phyloP scores from a whole-genome alignment of 768 basidiomycete species.

The Udeniomyces megalosporus region DNA sequence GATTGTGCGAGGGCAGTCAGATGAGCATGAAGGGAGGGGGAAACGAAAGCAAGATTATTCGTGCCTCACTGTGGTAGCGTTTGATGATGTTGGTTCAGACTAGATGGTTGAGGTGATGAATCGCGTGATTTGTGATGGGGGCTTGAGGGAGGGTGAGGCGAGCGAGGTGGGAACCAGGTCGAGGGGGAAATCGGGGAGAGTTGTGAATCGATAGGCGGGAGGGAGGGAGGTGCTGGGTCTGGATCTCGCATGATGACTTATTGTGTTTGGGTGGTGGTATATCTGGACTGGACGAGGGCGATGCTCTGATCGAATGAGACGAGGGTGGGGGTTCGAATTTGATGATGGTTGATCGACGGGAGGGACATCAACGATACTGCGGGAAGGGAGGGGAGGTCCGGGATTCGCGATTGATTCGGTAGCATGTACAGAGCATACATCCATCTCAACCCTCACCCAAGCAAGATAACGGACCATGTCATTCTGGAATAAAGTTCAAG shows the following conservation, averaged over 20 bases:
- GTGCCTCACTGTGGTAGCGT: too few relatives aligned
- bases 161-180: not conserved
- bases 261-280: not conserved
- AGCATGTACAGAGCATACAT: not conserved
- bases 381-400: not conserved
- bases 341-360: not conserved
- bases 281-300: not conserved
- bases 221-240: not conserved
- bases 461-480: not conserved
- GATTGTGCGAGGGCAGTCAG: too few relatives aligned
- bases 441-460: not conserved
- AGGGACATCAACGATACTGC: not conserved
- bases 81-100: too few relatives aligned
- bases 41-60: too few relatives aligned
- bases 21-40: too few relatives aligned
- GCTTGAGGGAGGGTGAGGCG: not conserved
- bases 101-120: too few relatives aligned
- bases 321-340: not conserved
- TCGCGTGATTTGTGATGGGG: too few relatives aligned
- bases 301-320: not conserved
- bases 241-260: not conserved
- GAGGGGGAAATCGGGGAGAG: not conserved
- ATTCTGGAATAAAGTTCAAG: slow-evolving; percentile 8
- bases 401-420: not conserved
- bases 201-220: not conserved